Percentiles rank a stretch among this genome's conserved stretches.
These are phyloP conservation scores for Jatropha podagrica DNA, from an alignment of 441 rosid species.

Conservation along the genomic window DNA sequence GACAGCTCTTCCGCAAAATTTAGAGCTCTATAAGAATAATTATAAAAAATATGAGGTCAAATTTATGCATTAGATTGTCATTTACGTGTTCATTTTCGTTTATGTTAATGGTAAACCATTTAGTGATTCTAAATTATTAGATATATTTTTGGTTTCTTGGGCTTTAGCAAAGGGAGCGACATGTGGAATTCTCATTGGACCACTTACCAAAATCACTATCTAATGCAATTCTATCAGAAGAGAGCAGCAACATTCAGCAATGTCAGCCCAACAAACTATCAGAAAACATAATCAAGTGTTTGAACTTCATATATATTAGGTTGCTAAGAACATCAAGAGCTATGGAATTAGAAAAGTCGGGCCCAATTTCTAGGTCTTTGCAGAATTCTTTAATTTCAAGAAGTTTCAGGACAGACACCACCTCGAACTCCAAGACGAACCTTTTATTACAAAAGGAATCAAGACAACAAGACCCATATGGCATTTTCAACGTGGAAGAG, in stretches of 20 bases:
- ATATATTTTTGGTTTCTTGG: neutral
- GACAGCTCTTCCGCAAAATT: too few species aligned
- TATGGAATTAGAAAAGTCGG: conserved; percentile 74
- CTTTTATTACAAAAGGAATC: conserved; percentile 49
- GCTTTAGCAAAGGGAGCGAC: conserved; percentile 58
- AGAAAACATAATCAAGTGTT: conserved; percentile 79
- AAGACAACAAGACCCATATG: conserved; percentile 89
- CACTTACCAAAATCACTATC: conserved; percentile 60
- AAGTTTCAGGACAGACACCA: conserved; percentile 68
- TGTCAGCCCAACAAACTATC: conserved; percentile 86
- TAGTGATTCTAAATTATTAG: too few species aligned
- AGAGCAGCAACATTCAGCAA: conserved; percentile 47
- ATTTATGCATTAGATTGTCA: too few species aligned
- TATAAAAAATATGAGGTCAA: too few species aligned
- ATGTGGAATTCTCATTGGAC: conserved; percentile 39
- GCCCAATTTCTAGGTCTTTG: conserved; percentile 62
- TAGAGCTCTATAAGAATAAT: too few species aligned
- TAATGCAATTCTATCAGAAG: conserved; percentile 53
- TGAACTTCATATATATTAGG: conserved; percentile 75
- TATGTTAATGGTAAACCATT: too few species aligned
- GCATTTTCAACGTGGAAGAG: conserved; percentile 67
- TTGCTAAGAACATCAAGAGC: conserved; percentile 83
- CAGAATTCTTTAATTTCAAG: conserved; percentile 55
- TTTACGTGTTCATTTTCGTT: too few species aligned
- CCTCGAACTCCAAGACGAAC: conserved; percentile 49